These are phyloP conservation scores for Apocynum venetum DNA, from an alignment of 257 asterid species.

Conservation along the genomic window DNA sequence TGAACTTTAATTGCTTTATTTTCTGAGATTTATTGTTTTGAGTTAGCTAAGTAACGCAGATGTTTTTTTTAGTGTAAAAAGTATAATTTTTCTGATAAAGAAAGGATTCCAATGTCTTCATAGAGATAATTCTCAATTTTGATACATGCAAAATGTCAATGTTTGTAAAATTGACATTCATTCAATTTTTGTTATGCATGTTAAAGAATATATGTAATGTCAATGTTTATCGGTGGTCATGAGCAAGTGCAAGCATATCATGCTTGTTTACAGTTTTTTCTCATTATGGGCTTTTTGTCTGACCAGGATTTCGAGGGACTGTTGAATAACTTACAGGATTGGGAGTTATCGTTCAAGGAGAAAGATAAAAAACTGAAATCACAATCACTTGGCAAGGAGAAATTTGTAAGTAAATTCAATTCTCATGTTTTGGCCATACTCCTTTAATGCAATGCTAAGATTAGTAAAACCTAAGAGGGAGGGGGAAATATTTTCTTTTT, in stretches of 20 bases:
- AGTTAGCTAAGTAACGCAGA: not conserved
- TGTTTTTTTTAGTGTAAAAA: not conserved
- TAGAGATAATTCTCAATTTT: not conserved
- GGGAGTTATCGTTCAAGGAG: constrained; percentile 78
- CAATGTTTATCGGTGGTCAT: not conserved
- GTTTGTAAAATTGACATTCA: not conserved
- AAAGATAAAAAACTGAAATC: constrained; percentile 70
- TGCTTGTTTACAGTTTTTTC: constrained; percentile 12
- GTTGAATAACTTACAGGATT: constrained; percentile 77
- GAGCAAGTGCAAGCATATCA: not conserved
- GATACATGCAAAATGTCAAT: not conserved
- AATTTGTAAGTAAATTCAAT: constrained; percentile 38
- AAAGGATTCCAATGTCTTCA: not conserved
- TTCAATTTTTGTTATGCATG: not conserved
- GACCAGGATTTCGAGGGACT: constrained; percentile 75
- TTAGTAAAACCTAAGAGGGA: not conserved
- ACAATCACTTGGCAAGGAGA: constrained; percentile 44
- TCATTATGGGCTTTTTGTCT: constrained; percentile 20
- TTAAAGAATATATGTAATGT: not conserved
- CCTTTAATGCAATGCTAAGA: not conserved
- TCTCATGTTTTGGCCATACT: not conserved
- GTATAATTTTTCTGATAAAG: not conserved
- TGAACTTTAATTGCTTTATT: no score
- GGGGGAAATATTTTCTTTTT: not conserved
- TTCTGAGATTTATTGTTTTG: not conserved